Base-by-base conservation (phyloP, 2,329 filamentous ascomycete species). In the Didymella sp. region DNA sequence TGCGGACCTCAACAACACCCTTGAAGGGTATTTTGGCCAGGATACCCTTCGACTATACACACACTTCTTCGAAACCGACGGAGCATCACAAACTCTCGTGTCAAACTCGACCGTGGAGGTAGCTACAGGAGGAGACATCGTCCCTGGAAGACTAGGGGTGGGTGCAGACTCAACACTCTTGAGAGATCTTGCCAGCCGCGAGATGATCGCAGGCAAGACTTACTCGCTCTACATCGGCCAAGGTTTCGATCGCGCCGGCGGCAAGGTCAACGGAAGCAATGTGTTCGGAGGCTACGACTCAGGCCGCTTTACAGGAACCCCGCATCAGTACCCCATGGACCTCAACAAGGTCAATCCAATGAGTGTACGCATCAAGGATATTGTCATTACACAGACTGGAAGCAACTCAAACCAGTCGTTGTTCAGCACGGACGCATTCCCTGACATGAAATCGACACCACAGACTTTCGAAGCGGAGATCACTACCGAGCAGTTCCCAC, bases 211-310 rank as follows among this genome's bases (percentile, higher is more conserved):
- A 12, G 75, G 72, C 1, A 71, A 72, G 27, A 79, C 78, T 24
- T 79, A 77, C 58, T 76, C 77, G 8, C 67, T 80, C 4, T 80
- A 79, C 60, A 75, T 79, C 41, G 78, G 78, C 2, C 74, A 77
- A 46, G 74, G 74, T 22, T 77, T 78, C 58, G 72, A 76, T 35
- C 72, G 76, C 28, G 76, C 77, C 1, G 76, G 75, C 15, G 78
- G 78, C 15, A 62, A 55, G 2, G 70, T 78, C 24, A 80, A 79
- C 50, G 78, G 78, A 24, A 77, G 74, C 56, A 76, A 78, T 33
- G 73, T 73, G 3, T 76, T 79, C 33, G 78, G 78, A n/a, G 78
- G 78, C 21, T 80, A 77, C 58, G 78, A 80, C 59, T 74, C 77
- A 12, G 76, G 76, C 22, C 75, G 78, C 19, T 79, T 80, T 57